These are phyloP conservation scores for Globomyces pollinis-pini DNA, from an alignment of 192 early-diverging fungal species.

Conservation along the genomic window DNA sequence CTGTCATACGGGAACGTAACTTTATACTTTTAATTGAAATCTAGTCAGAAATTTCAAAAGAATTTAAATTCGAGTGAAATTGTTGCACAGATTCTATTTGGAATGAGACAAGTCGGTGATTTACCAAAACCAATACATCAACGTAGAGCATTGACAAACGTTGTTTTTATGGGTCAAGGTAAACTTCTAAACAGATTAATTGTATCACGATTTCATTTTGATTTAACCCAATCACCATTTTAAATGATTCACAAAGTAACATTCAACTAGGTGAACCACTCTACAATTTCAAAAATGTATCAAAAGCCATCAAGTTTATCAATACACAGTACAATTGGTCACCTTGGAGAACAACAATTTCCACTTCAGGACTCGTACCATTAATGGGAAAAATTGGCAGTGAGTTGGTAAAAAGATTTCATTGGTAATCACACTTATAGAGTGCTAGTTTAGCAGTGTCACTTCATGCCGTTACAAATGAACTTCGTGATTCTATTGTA, in stretches of 20 bases:
- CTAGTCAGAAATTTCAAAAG: conserved; percentile 66
- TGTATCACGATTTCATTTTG: not conserved
- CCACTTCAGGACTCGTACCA: conserved; percentile 78
- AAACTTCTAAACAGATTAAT: no score
- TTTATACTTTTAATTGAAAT: no score
- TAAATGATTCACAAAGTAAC: not conserved
- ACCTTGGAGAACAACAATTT: conserved; percentile 72
- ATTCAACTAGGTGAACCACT: conserved; percentile 69
- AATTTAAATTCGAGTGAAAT: conserved; percentile 68
- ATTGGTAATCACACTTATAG: no score
- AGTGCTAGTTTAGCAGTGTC: conserved; percentile 67
- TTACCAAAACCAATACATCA: conserved; percentile 43
- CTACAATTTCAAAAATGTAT: conserved; percentile 65
- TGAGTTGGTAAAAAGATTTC: no score
- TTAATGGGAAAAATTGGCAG: conserved; percentile 66
- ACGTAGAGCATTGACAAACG: conserved; percentile 56
- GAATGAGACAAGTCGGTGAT: conserved; percentile 20
- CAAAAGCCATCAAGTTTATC: conserved; percentile 8
- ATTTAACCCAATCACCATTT: not conserved
- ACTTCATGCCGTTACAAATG: conserved; percentile 75
- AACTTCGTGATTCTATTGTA: conserved; percentile 66
- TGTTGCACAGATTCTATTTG: conserved; percentile 34
- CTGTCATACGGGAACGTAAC: conserved; percentile 91
- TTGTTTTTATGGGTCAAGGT: conserved; percentile 71
- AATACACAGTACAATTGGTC: conserved; percentile 45